Evolutionary conservation across 2,329 filamentous ascomycete species (phyloP), one percentile per base, ranked within the genome.

Genomic region (Sphaerulina musiva): DNA sequence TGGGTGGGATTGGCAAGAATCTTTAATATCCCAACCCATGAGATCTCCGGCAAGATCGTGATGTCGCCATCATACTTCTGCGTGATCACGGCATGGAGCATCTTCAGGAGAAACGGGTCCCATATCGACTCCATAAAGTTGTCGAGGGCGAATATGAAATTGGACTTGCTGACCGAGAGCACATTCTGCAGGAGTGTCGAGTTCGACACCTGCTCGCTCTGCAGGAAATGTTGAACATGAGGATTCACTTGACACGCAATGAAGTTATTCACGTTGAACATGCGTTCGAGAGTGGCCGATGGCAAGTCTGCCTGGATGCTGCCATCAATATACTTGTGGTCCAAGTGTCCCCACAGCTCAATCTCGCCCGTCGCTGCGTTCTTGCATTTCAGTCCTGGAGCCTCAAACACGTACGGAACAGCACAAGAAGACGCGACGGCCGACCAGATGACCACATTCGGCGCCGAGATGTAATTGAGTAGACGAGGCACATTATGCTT

Each of bases 241-340:
- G 92, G 92, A 64, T 97, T 97, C 48, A 96, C 90, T 69, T 97
- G 92, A 0, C 90, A 95, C 14, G 96, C 92, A 62, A 97, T 96
- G 67, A 96, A 96, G 68, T 96, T 92, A 66, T 96, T 96, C 68
- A 96, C 91, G 66, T 96, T 95, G 76, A 96, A 95, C 86, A 96
- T 91, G 67, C 95, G 90, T 0, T 90, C 84, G 12, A 97, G 77
- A 1, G 89, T 82, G 17, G 86, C 89, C 83, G 95, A 95, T 1
- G 92, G 92, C 2, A 97, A 76, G 69, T 97, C 92, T 56, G 93
- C 93, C 68, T 96, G 90, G 20, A 97, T 89, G 0, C 91, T 96
- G 1, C 92, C 92, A 68, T 97, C 92, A 48, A 97, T 95, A 81
- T 89, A 96, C 60, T 83, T 82, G 67, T 90, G 87, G 29, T 88